Evolutionary conservation across 2,329 filamentous ascomycete genomes (phyloP), one percentile per base, ranked within the genome.

Genomic region (Colletotrichum costaricense): DNA sequence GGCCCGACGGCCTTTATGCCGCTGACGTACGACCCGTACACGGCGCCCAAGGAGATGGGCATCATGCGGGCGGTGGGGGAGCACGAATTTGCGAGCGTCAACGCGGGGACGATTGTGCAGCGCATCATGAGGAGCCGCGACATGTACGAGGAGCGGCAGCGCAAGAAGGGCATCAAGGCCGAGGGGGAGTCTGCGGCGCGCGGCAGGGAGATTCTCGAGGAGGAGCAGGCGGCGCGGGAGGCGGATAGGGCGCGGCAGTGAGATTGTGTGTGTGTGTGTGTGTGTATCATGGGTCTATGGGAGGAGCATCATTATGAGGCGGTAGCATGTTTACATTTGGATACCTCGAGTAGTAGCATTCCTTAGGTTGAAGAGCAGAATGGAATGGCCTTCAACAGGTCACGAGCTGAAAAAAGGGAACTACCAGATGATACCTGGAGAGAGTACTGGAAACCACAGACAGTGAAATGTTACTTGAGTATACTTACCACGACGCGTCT

Each of bases 1-100:
- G 97, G 97, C n/a, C 95, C 95, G 7, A 99, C 97, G 0, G 90
- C 93, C 14, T 98, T 98, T 81, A 97, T 97, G 86, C 93, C 92
- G 79, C 80, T 91, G 28, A 94, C 92, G 6, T 94, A 94, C 80
- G 93, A 95, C 79, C 93, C 94, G 1, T 98, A 98, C 84, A 87
- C 88, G 33, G 94, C 91, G 16, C 92, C 95, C 66, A 97, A 95
- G 83, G 86, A 88, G 60, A 91, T 98, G 87, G 93, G 93, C 42
- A 95, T 99, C 80, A 98, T 97, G 86, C 89, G 87, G 54, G 91
- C 97, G 81, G 92, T 98, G 55, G 89, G 90, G 12, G 83, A 86
- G 64, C 97, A 99, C 83, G 87, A 90, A 24, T 99, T 96, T 81
- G 89, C 94, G 76, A 89, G 95, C 74, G 95, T 98, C 75, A 98